Percentiles rank a stretch among this genome's conserved stretches.
phyloP scores from a whole-genome alignment of 371 early-diverging fungal genomes.

The Apophysomyces ossiformis region DNA sequence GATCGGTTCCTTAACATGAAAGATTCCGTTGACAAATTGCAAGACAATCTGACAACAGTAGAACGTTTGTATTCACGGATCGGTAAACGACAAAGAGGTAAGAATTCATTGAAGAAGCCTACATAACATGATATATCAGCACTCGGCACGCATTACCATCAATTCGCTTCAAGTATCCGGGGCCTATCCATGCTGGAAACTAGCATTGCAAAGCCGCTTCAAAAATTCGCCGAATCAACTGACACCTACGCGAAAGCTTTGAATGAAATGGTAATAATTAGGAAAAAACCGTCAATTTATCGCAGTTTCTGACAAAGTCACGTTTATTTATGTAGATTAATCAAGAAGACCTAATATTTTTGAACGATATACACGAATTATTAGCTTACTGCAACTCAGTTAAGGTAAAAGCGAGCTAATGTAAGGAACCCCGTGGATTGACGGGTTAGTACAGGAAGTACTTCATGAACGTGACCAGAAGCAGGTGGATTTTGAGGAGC shows the following conservation, averaged over 20 bases:
- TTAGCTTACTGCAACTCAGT: constrained; percentile 88
- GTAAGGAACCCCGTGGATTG: neutral
- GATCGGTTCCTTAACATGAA: constrained; percentile 83
- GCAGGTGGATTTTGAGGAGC: constrained; percentile 92
- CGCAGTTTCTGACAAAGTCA: no score
- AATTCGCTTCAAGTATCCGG: constrained; percentile 73
- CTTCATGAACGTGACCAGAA: constrained; percentile 91
- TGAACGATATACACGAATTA: constrained; percentile 80
- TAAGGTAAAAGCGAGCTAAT: constrained; percentile 57
- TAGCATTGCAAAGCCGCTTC: constrained; percentile 74
- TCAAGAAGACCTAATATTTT: constrained; percentile 54
- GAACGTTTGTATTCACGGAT: constrained; percentile 81
- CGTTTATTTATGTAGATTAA: constrained; percentile 41
- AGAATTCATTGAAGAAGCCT: neutral
- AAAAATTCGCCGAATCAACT: constrained; percentile 74
- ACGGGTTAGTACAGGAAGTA: constrained; percentile 54
- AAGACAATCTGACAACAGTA: constrained; percentile 80
- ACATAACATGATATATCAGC: constrained; percentile 46
- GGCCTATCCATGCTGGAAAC: constrained; percentile 86
- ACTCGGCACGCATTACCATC: constrained; percentile 77
- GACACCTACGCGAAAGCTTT: constrained; percentile 69
- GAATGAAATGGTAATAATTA: constrained; percentile 64
- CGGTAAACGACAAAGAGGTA: constrained; percentile 71
- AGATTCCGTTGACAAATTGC: constrained; percentile 80
- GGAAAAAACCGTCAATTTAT: neutral